phyloP scores from a whole-genome alignment of 2,329 filamentous ascomycete genomes.

The Aspergillus aculeatus region DNA sequence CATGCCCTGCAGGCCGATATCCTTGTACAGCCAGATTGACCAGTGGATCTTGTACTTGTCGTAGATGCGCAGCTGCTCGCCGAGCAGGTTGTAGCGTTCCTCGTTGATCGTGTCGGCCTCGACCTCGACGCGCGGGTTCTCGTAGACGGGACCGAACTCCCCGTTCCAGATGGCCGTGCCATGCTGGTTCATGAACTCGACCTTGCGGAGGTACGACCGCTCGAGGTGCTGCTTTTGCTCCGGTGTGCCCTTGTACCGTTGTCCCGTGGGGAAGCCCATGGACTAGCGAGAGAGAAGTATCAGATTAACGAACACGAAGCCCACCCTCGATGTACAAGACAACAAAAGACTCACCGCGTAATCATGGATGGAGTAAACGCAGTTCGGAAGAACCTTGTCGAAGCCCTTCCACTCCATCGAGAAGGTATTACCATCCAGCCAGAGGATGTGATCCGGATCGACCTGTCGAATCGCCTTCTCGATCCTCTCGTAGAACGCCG shows the following conservation, averaged over 20 bases:
- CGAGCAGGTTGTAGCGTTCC: constrained; percentile 48
- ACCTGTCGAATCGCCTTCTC: constrained; percentile 27
- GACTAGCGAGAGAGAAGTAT: constrained; percentile 13
- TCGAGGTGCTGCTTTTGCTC: constrained; percentile 45
- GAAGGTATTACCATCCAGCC: constrained; percentile 47
- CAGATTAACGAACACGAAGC: too few relatives aligned
- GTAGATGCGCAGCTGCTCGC: constrained; percentile 53
- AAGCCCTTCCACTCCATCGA: constrained; percentile 49
- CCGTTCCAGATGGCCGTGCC: constrained; percentile 53
- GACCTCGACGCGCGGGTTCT: constrained; percentile 18
- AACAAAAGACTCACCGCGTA: constrained; percentile 28
- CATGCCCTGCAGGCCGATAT: constrained; percentile 59
- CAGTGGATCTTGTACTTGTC: constrained; percentile 54
- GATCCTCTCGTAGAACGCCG: background rate
- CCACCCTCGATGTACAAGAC: too few relatives aligned
- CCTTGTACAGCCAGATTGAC: constrained; percentile 62
- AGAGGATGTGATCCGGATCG: constrained; percentile 49
- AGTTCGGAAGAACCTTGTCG: constrained; percentile 44
- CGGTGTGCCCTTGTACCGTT: constrained; percentile 41
- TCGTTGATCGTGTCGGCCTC: constrained; percentile 44
- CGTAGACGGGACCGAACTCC: constrained; percentile 52
- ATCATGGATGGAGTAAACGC: constrained; percentile 49
- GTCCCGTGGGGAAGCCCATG: constrained; percentile 46
- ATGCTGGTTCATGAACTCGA: constrained; percentile 47
- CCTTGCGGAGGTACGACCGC: constrained; percentile 48